A percentile compares a stretch with the other conserved stretches of the same genome.
phyloP scores from a whole-genome alignment of 345 rosid species.

The Rhodomyrtus tomentosa region DNA sequence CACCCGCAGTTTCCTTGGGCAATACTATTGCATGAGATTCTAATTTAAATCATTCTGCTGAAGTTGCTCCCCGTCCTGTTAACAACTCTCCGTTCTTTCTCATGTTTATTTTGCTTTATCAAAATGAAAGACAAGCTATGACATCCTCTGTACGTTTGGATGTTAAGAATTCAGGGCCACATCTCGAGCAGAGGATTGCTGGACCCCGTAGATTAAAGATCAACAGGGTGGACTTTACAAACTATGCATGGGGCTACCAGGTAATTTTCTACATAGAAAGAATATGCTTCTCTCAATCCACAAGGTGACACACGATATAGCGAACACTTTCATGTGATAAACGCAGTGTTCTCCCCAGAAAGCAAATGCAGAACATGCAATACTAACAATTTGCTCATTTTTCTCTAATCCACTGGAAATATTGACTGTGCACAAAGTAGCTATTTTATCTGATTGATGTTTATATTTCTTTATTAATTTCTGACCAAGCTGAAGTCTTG shows the following conservation, averaged over 20 bases:
- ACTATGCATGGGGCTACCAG: conserved; percentile 64
- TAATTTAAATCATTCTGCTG: neutral
- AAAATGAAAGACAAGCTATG: neutral
- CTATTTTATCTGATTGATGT: neutral
- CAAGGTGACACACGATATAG: neutral
- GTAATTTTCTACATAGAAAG: conserved; percentile 10
- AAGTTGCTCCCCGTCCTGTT: neutral
- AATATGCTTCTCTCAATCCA: neutral
- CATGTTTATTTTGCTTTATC: neutral
- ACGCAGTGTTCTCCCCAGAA: neutral
- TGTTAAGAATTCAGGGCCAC: conserved; percentile 56
- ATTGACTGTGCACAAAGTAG: neutral
- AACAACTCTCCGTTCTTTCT: neutral
- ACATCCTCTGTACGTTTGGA: neutral
- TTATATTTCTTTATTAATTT: too few species aligned
- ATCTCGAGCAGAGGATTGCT: conserved; percentile 39
- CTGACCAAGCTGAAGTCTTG: neutral
- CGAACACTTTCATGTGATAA: neutral
- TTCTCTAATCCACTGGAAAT: neutral
- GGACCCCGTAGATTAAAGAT: conserved; percentile 42
- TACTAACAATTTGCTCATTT: neutral
- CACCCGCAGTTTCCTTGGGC: neutral
- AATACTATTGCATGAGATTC: neutral
- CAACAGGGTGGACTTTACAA: conserved; percentile 20
- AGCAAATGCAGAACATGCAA: neutral